phyloP scores from a whole-genome alignment of 192 early-diverging fungal species.

The Kickxella alabastrina region DNA sequence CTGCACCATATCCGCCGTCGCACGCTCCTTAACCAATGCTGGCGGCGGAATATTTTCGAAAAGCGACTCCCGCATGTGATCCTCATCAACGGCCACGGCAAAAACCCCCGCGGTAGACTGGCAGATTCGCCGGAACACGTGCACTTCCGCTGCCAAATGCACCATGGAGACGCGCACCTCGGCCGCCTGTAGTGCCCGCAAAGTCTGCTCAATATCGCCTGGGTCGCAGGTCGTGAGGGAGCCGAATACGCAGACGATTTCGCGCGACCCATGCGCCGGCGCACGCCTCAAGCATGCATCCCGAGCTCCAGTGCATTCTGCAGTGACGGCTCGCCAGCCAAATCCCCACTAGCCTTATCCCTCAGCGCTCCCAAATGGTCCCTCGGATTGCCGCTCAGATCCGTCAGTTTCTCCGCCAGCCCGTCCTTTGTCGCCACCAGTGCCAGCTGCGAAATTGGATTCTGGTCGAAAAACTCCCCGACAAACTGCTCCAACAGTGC shows the following conservation, averaged over 20 bases:
- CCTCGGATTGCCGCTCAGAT: slow-evolving; percentile 79
- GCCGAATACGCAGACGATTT: slow-evolving; percentile 82
- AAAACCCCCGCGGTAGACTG: slow-evolving; percentile 78
- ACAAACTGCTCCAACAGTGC: slow-evolving; percentile 67
- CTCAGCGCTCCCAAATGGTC: slow-evolving; percentile 74
- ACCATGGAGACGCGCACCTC: slow-evolving; percentile 83
- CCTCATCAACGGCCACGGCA: slow-evolving; percentile 78
- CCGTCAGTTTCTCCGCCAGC: slow-evolving; percentile 78
- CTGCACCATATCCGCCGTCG: slow-evolving; percentile 65
- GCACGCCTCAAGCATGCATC: slow-evolving; percentile 71
- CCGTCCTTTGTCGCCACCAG: slow-evolving; percentile 82
- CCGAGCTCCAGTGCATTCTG: slow-evolving; percentile 91
- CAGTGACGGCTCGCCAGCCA: slow-evolving; percentile 82
- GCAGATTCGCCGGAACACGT: slow-evolving; percentile 71
- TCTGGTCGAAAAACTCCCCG: slow-evolving; percentile 92
- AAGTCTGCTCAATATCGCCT: slow-evolving; percentile 82
- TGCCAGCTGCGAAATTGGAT: slow-evolving; percentile 86
- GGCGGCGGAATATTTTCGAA: slow-evolving; percentile 89
- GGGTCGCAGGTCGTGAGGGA: slow-evolving; percentile 94
- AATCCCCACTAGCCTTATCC: slow-evolving; percentile 62
- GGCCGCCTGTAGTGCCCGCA: slow-evolving; percentile 61
- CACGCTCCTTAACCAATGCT: slow-evolving; percentile 54
- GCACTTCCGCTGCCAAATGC: slow-evolving; percentile 86
- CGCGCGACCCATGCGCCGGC: slow-evolving; percentile 85
- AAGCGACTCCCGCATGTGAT: slow-evolving; percentile 76